Conservation (phyloP, 495 filamentous ascomycete species). For the Neurospora sp. region DNA sequence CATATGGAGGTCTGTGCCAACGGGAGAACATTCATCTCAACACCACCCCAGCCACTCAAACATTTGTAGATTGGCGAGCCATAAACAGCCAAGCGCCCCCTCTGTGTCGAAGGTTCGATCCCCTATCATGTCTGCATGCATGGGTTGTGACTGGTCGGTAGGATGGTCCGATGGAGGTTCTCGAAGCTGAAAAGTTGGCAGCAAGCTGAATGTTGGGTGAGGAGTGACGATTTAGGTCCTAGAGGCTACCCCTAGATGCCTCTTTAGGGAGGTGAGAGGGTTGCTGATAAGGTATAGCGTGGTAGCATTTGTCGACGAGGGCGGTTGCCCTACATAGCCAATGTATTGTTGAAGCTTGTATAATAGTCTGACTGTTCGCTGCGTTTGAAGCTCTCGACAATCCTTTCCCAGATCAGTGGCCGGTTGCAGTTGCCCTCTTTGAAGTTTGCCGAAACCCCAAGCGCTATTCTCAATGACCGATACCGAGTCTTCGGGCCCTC, state of each 20-base stretch:
- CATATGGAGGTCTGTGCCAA: background rate
- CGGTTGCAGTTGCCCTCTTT: background rate
- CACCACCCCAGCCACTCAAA: background rate
- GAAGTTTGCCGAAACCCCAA: background rate
- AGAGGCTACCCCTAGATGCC: background rate
- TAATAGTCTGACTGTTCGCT: constrained; percentile 8
- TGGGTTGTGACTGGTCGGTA: background rate
- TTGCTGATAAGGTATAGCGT: background rate
- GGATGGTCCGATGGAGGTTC: background rate
- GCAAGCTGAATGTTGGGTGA: background rate
- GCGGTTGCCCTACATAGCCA: background rate
- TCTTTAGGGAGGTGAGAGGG: background rate
- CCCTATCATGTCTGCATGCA: background rate
- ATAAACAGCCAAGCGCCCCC: background rate
- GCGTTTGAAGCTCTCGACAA: constrained; percentile 10
- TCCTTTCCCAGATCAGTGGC: constrained; percentile 4
- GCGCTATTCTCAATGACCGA: constrained; percentile 8
- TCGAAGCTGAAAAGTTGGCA: background rate
- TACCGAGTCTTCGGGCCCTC: constrained; percentile 7
- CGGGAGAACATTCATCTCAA: background rate
- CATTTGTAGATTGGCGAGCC: background rate
- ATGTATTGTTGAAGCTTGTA: background rate
- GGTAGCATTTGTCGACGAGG: background rate
- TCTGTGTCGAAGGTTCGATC: background rate
- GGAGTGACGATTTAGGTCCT: background rate